Conservation (phyloP, 768 basidiomycete genomes). For the Nidularia sp. region DNA sequence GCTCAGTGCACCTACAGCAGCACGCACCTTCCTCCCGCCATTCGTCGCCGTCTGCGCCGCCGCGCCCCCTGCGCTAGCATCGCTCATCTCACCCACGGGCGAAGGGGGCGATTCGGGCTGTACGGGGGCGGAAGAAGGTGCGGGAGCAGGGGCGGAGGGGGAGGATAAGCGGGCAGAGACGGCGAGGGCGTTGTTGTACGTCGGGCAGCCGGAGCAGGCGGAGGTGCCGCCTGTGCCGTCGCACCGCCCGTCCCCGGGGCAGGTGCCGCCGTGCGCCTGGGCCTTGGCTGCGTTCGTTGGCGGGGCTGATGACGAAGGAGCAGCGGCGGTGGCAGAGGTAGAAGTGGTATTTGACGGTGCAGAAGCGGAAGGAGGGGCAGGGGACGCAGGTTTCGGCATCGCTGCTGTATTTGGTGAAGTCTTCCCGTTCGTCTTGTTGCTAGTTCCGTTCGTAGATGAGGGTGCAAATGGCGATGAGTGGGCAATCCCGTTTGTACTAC, state of each 20-base stretch:
- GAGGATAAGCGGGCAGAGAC: slow-evolving; percentile 34
- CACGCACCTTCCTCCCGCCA: slow-evolving; percentile 26
- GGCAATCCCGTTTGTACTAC: not conserved
- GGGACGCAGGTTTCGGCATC: slow-evolving; percentile 14
- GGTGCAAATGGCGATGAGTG: too few relatives aligned
- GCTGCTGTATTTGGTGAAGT: not conserved
- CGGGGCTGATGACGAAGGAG: not conserved
- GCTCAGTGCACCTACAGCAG: slow-evolving; percentile 66
- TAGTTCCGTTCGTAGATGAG: too few relatives aligned
- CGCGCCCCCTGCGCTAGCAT: slow-evolving; percentile 16
- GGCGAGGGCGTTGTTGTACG: slow-evolving; percentile 82
- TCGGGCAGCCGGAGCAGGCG: slow-evolving; percentile 94
- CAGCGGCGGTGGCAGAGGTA: slow-evolving; percentile 5
- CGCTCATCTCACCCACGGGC: slow-evolving; percentile 19
- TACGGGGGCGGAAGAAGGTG: not conserved
- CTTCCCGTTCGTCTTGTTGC: too few relatives aligned
- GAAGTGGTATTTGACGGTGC: slow-evolving; percentile 13
- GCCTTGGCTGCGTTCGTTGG: slow-evolving; percentile 1
- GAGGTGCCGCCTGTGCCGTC: slow-evolving; percentile 95
- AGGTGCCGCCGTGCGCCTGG: slow-evolving; percentile 61
- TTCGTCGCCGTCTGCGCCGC: slow-evolving; percentile 14
- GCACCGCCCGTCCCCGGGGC: slow-evolving; percentile 96
- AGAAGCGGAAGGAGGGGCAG: slow-evolving; percentile 20
- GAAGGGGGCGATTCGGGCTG: not conserved
- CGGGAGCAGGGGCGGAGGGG: slow-evolving; percentile 9